phyloP scores from a whole-genome alignment of 306 rosid genomes.

The Notholithocarpus densiflorus region DNA sequence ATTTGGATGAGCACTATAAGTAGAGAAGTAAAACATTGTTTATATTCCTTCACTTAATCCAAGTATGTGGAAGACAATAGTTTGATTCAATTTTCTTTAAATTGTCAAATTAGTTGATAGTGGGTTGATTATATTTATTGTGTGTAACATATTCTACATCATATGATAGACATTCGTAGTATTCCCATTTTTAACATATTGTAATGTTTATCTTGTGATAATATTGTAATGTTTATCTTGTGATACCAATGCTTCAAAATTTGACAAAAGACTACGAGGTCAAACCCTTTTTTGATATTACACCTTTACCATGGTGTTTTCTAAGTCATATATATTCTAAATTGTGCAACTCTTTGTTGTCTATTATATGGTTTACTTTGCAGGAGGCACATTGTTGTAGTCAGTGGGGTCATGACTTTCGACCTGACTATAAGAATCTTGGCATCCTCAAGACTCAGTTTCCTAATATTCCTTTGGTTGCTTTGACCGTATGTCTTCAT shows the following conservation, averaged over 20 bases:
- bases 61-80: background rate
- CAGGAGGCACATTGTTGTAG: slow-evolving; percentile 99
- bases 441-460: slow-evolving; percentile 95
- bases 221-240: background rate
- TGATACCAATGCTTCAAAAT: background rate
- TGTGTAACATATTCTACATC: too few relatives aligned
- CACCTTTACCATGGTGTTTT: background rate
- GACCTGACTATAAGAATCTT: slow-evolving; percentile 96
- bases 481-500: slow-evolving; percentile 68
- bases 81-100: too few relatives aligned
- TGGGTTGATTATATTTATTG: too few relatives aligned
- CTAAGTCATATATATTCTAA: background rate
- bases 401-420: slow-evolving; percentile 99
- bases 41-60: too few relatives aligned
- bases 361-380: slow-evolving; percentile 26
- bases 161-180: background rate
- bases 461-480: slow-evolving; percentile 82
- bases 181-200: background rate
- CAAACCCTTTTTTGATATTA: background rate
- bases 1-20: background rate
- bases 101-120: too few relatives aligned
- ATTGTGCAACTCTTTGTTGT: slow-evolving; percentile 6
- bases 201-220: background rate
- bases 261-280: background rate
- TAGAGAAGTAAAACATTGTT: background rate